A percentile compares a stretch with the other conserved stretches of the same genome.
Evolutionary conservation across 805 yeast species (phyloP).

Genomic region (Candida lessepsii): DNA sequence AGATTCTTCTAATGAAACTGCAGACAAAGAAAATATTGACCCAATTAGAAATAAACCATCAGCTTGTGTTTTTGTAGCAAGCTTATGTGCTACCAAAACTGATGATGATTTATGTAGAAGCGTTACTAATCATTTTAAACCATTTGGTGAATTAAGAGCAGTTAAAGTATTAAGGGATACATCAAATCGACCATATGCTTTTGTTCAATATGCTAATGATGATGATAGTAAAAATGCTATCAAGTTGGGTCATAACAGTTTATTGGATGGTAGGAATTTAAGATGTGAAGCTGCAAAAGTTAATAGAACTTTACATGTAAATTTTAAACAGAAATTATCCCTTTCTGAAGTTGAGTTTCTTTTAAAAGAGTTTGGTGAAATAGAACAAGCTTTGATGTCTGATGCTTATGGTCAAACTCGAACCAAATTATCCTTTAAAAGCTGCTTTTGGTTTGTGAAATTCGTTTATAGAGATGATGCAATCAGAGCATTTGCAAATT

Average conservation of each 20-base stretch:
- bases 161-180: constrained; percentile 85
- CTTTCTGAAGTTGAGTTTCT: constrained; percentile 36
- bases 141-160: constrained; percentile 68
- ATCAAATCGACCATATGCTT: constrained; percentile 82
- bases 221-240: constrained; percentile 70
- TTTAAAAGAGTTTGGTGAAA: constrained; percentile 63
- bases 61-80: constrained; percentile 85
- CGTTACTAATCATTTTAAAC: constrained; percentile 63
- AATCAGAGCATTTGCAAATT: constrained; percentile 73
- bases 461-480: constrained; percentile 86
- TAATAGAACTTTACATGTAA: constrained; percentile 75
- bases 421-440: constrained; percentile 20
- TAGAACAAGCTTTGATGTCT: constrained; percentile 60
- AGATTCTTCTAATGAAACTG: too few species aligned
- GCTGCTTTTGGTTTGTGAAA: constrained; percentile 66
- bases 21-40: constrained; percentile 11
- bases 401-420: constrained; percentile 29
- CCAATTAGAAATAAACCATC: constrained; percentile 66
- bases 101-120: constrained; percentile 74
- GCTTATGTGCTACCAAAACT: constrained; percentile 59
- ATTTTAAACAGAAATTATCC: constrained; percentile 26
- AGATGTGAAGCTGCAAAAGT: constrained; percentile 92
- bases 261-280: constrained; percentile 69
- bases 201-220: constrained; percentile 79
- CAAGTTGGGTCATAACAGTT: constrained; percentile 62